These are phyloP conservation scores for Strigomonas culicis DNA, from an alignment of 208 protist genomes.

Conservation along the genomic window DNA sequence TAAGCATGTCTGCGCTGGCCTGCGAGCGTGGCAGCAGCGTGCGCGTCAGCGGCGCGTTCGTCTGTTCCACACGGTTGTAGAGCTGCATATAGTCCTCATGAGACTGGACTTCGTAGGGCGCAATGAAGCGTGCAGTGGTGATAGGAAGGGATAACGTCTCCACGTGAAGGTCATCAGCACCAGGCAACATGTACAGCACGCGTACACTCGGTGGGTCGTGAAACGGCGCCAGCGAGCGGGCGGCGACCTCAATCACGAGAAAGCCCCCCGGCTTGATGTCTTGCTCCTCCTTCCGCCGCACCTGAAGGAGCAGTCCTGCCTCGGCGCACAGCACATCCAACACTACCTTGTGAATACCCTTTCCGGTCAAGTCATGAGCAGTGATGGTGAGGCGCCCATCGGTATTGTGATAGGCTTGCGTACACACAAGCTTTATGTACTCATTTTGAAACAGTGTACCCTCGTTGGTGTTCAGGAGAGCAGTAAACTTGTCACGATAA, in stretches of 20 bases:
- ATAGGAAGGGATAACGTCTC: constrained; percentile 64
- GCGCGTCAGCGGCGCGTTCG: constrained; percentile 7
- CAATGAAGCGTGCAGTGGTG: constrained; percentile 52
- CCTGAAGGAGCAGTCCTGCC: constrained; percentile 58
- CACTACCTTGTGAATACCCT: constrained; percentile 24
- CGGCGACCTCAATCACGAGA: constrained; percentile 56
- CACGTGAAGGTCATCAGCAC: constrained; percentile 14
- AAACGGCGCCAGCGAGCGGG: constrained; percentile 59
- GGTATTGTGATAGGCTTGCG: constrained; percentile 36
- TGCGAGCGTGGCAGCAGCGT: no score
- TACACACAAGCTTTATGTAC: constrained; percentile 46
- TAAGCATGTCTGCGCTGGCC: no score
- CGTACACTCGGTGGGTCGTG: constrained; percentile 48
- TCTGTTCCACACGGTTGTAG: constrained; percentile 30
- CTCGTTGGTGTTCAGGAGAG: constrained; percentile 15
- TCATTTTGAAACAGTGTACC: constrained; percentile 43
- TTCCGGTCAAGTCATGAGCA: constrained; percentile 24
- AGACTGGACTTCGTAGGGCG: constrained; percentile 48
- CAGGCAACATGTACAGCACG: constrained; percentile 31
- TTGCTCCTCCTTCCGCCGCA: constrained; percentile 23
- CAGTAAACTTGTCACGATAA: constrained; percentile 31
- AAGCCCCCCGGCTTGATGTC: constrained; percentile 16
- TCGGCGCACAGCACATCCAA: constrained; percentile 44
- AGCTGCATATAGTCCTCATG: constrained; percentile 34
- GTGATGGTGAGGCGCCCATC: constrained; percentile 41